Evolutionary conservation across 2,329 filamentous ascomycete species (phyloP), one percentile per base, ranked within the genome.

Genomic region (Trematosphaeria pertusa): DNA sequence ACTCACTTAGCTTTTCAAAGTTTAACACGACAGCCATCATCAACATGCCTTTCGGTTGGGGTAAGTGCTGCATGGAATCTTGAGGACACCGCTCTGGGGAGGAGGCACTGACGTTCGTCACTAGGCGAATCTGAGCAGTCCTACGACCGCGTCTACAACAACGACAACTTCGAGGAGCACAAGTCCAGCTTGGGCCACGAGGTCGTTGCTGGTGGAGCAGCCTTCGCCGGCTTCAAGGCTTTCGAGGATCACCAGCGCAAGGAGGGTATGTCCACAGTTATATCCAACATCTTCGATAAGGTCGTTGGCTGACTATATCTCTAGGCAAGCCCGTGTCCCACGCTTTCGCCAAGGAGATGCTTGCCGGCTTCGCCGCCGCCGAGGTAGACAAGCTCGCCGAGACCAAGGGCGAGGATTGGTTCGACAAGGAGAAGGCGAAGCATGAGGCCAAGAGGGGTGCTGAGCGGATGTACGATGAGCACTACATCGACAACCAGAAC

Each of bases 221-320:
- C 87, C 52, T 93, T 93, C 68, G 86, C 84, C 55, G 89, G 85
- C 62, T 88, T 93, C 82, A 91, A 91, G 79, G 77, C 86, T 17
- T 92, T 86, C 63, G 88, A 92, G 75, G 86, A 91, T 71, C 78
- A 82, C 62, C 87, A 91, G 76, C 86, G 87, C 64, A 78, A 75
- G 46, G 78, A 89, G 69, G 88, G 86, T 85, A 76, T 19, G 76
- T 63, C 4, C 6, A 3, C 22, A 4, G 10, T 55, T 30, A 12
- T 26, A 3, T 3, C 15, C 19, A n/a, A 7, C 24, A 8, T 28
- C 24, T 28, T 12, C 12, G 7, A 12, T 7, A 28, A 7, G 24
- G 24, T 12, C 24, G 24, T 12, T 28, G 24, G 12, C 24, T 28
- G 24, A 12, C 12, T 28, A n/a, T n/a, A 32, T 14, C 14, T 14